A percentile compares a stretch with the other conserved stretches of the same genome.
phyloP scores from a whole-genome alignment of 163 green algal species.

The Scenedesmus sp. region DNA sequence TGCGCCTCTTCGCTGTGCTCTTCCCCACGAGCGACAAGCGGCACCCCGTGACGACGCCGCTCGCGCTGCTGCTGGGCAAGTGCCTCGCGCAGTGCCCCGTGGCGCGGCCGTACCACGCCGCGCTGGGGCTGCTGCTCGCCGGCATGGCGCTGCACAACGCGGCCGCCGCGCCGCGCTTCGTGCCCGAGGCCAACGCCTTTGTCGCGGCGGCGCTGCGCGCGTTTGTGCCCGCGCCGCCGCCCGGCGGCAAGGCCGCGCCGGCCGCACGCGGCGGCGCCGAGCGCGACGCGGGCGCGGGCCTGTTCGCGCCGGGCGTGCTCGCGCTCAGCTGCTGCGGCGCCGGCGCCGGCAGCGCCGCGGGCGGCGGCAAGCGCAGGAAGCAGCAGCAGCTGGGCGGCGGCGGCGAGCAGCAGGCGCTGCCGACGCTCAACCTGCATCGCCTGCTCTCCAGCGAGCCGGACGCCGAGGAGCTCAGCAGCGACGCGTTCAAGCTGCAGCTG shows the following conservation, averaged over 20 bases:
- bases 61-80: slow-evolving; percentile 66
- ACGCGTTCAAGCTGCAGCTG: slow-evolving; percentile 38
- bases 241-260: slow-evolving; percentile 35
- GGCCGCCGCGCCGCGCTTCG: slow-evolving; percentile 57
- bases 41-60: slow-evolving; percentile 87
- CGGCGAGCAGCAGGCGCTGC: slow-evolving; percentile 17
- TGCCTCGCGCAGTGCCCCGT: slow-evolving; percentile 56
- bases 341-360: slow-evolving; percentile 7
- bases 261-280: not conserved
- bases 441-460: slow-evolving; percentile 44
- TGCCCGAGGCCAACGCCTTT: slow-evolving; percentile 75
- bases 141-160: slow-evolving; percentile 63
- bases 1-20: slow-evolving; percentile 83
- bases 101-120: slow-evolving; percentile 29
- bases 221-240: slow-evolving; percentile 32
- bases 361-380: slow-evolving; percentile 5
- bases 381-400: slow-evolving; percentile 6
- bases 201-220: slow-evolving; percentile 45
- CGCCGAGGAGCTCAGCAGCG: not conserved
- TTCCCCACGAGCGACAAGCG: slow-evolving; percentile 87
- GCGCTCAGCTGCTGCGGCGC: slow-evolving; percentile 5
- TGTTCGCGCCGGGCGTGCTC: slow-evolving; percentile 18
- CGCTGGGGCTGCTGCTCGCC: slow-evolving; percentile 64
- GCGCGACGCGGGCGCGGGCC: not conserved
- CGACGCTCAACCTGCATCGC: slow-evolving; percentile 48